These are phyloP conservation scores for Megacollybia marginata DNA, from an alignment of 768 basidiomycete genomes.

Conservation along the genomic window DNA sequence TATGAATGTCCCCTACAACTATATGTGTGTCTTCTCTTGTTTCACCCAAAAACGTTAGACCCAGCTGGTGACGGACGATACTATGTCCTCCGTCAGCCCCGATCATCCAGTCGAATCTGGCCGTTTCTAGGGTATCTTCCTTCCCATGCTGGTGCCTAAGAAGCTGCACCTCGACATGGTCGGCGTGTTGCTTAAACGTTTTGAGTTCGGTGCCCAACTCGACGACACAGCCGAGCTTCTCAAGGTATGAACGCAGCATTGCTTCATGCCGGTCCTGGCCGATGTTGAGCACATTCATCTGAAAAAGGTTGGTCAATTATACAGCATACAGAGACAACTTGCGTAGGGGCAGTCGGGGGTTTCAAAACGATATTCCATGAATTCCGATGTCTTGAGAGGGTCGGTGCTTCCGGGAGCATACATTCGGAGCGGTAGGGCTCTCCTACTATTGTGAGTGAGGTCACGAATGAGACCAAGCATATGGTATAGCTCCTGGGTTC, in stretches of 20 bases:
- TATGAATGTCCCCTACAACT: constrained; percentile 28
- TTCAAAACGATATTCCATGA: neutral
- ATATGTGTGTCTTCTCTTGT: constrained; percentile 25
- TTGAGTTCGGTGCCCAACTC: constrained; percentile 39
- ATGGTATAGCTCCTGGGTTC: constrained; percentile 36
- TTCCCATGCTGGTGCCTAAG: constrained; percentile 11
- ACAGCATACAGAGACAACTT: constrained; percentile 1
- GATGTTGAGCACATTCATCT: constrained; percentile 10
- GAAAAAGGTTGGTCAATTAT: neutral
- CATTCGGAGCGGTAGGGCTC: constrained; percentile 19
- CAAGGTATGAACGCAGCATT: constrained; percentile 28
- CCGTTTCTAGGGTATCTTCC: constrained; percentile 18
- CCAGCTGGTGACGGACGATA: constrained; percentile 32
- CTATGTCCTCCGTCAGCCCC: constrained; percentile 39
- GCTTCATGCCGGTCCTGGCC: constrained; percentile 23
- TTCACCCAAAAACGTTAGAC: constrained; percentile 33
- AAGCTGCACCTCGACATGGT: constrained; percentile 29
- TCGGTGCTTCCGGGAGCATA: constrained; percentile 25
- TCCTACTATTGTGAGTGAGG: constrained; percentile 23
- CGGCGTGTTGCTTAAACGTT: constrained; percentile 32
- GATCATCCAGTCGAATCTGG: constrained; percentile 29
- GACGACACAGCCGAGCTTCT: constrained; percentile 23
- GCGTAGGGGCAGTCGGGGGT: constrained; percentile 6
- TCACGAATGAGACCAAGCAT: constrained; percentile 30
- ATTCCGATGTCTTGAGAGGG: constrained; percentile 4